Base-by-base conservation (phyloP, 306 rosid species). In the Pyrus betulifolia region DNA sequence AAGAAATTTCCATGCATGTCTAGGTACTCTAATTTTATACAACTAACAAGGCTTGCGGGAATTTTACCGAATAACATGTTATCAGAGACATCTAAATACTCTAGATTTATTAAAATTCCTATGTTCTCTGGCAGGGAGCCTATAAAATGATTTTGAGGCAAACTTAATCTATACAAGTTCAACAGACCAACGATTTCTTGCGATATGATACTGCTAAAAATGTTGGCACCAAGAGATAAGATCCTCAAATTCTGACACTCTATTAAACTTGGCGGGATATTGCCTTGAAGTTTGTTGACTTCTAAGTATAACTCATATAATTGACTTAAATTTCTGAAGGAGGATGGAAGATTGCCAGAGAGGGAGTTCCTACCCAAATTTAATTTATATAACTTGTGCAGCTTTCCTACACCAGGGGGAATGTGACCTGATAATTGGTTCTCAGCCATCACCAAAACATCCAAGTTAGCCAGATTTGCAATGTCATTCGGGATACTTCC, bases 391-490 rank as follows among this genome's bases (percentile, higher is more conserved):
- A 72, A 7, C 2, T 72, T 55, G 13, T 33, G 21, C 5, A 72
- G 76, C 21, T 7, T 72, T 2, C 76, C 58, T 3, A 69, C 0
- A 14, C 8, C 14, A 3, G 1, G 6, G 13, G 72, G 72, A 6
- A 69, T 44, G 6, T 21, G 28, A 54, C 66, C 66, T 11, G 66
- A 54, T 6, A 72, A 22, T 11, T 2, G 46, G 76, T 72, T 72
- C 1, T 0, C 0, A 0, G 0, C 3, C 33, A 72, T 46, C 5
- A 0, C 0, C n/a, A 70, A 44, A 13, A 6, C 0, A 11, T 51
- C 3, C 14, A 70, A 14, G 74, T 54, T 70, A 10, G 4, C 4
- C 42, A 70, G 62, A 54, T 70, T 51, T 6, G 5, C 45, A 17
- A 70, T 70, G 28, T 61, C 62, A 46, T 27, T 51, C 0, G 62